These are phyloP conservation scores for Theileria luwenshuni DNA, from an alignment of 169 alveolate species.

Conservation along the genomic window DNA sequence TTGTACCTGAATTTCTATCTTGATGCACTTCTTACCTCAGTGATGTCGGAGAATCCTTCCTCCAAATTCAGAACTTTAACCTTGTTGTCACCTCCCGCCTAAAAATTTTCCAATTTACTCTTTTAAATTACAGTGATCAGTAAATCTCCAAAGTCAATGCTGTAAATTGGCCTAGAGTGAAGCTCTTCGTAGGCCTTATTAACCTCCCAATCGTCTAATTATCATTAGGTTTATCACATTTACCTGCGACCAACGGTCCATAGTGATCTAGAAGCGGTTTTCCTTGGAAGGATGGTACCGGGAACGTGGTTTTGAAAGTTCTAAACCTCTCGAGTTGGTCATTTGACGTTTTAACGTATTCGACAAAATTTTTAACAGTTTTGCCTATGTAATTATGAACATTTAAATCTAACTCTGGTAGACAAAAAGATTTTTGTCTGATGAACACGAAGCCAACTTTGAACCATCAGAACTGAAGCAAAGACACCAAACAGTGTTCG, in stretches of 20 bases:
- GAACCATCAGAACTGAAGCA: constrained; percentile 71
- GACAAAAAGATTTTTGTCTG: constrained; percentile 60
- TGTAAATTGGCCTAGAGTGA: constrained; percentile 71
- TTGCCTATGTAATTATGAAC: constrained; percentile 15
- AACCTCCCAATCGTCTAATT: constrained; percentile 73
- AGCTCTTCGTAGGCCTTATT: constrained; percentile 61
- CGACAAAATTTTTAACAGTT: background rate
- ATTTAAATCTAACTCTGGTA: constrained; percentile 30
- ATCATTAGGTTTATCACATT: constrained; percentile 2
- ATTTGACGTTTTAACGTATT: constrained; percentile 7
- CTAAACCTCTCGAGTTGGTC: background rate
- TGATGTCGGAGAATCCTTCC: background rate
- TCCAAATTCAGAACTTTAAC: constrained; percentile 36
- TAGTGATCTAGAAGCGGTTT: background rate
- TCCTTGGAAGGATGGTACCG: background rate
- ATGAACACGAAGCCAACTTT: constrained; percentile 70
- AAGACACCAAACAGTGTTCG: constrained; percentile 75
- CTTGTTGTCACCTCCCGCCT: constrained; percentile 70
- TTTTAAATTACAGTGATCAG: constrained; percentile 46
- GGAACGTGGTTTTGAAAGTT: constrained; percentile 1
- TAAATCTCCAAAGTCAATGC: constrained; percentile 62
- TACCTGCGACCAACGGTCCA: constrained; percentile 31
- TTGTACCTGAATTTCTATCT: constrained; percentile 15
- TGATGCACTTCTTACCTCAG: constrained; percentile 22
- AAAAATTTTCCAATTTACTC: background rate